These are phyloP conservation scores for Colletotrichum scovillei DNA, from an alignment of 2,329 filamentous ascomycete genomes.

Conservation along the genomic window DNA sequence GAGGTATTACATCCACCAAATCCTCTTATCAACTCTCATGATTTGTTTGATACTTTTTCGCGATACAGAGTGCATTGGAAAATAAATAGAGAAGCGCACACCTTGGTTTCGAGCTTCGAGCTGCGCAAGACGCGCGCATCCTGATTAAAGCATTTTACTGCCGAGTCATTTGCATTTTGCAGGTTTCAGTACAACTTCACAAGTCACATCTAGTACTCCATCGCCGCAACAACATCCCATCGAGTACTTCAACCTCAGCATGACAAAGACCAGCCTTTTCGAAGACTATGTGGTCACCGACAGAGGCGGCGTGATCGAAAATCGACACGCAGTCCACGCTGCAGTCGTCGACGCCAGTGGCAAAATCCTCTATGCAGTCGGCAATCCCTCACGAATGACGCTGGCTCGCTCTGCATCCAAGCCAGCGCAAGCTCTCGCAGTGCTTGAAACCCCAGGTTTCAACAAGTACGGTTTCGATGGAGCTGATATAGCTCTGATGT, in stretches of 20 bases:
- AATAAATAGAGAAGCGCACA: not conserved
- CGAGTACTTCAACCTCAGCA: not conserved
- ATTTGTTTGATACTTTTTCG: not conserved
- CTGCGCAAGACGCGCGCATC: not conserved
- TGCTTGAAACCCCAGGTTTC: constrained; percentile 53
- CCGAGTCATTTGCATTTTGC: not conserved
- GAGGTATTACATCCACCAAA: not conserved
- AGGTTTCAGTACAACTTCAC: not conserved
- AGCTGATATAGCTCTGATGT: constrained; percentile 57
- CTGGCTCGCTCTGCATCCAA: constrained; percentile 59
- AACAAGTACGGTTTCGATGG: constrained; percentile 50
- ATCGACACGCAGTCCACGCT: constrained; percentile 55
- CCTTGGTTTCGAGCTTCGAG: not conserved
- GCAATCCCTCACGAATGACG: constrained; percentile 54
- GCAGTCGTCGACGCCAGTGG: constrained; percentile 52
- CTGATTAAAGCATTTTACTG: not conserved
- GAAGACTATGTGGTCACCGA: constrained; percentile 49
- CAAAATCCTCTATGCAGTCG: constrained; percentile 51
- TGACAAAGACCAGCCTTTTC: not conserved
- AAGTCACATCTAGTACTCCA: not conserved
- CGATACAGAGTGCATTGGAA: not conserved
- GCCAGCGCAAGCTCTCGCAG: constrained; percentile 55
- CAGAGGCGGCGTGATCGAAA: constrained; percentile 54
- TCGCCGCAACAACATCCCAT: not conserved
- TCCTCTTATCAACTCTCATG: not conserved